These are phyloP conservation scores for Solanum paucissectum DNA, from an alignment of 257 asterid species.

Conservation along the genomic window DNA sequence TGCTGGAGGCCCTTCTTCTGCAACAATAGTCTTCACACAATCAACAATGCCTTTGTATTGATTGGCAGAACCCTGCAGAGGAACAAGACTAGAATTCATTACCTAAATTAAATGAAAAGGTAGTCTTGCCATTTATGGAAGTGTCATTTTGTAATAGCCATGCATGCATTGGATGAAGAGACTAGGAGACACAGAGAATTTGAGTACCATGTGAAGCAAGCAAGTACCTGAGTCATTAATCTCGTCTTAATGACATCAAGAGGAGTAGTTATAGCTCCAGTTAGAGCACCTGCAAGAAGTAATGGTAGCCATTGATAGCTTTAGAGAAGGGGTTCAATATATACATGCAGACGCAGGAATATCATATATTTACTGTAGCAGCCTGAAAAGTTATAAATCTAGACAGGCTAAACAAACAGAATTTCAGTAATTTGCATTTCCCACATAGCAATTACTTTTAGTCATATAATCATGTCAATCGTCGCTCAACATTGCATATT, in stretches of 20 bases:
- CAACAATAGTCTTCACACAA: conserved; percentile 73
- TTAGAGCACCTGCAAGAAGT: conserved; percentile 58
- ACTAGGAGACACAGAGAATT: background rate
- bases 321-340: background rate
- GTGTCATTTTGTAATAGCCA: background rate
- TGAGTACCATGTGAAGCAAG: background rate
- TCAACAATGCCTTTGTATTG: conserved; percentile 69
- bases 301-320: background rate
- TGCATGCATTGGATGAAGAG: background rate
- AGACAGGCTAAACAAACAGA: background rate
- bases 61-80: conserved; percentile 69
- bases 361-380: background rate
- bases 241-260: conserved; percentile 96
- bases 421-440: background rate
- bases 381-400: background rate
- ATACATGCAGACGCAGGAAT: background rate
- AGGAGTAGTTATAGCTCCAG: conserved; percentile 97
- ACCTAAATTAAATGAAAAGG: background rate
- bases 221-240: conserved; percentile 83
- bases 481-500: background rate
- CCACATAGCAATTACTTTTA: background rate
- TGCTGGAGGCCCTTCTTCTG: conserved; percentile 78
- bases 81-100: conserved; percentile 7
- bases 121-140: background rate
- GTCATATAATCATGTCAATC: background rate